These are phyloP conservation scores for Aphanomyces stellatus DNA, from an alignment of 352 stramenopile species.

Conservation along the genomic window DNA sequence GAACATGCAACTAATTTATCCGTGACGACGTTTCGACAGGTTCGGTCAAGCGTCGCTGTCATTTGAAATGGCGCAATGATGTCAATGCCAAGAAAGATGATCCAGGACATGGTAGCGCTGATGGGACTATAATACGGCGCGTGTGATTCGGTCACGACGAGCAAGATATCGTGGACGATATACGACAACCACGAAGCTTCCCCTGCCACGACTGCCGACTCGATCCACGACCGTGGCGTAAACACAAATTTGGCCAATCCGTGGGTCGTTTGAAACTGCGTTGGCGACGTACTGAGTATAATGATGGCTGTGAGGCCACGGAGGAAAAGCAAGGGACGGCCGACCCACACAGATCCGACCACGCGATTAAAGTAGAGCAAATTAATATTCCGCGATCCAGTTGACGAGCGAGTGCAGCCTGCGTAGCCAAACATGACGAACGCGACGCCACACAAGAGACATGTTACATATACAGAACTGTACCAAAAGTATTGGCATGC, in stretches of 20 bases:
- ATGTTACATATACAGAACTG: too few relatives aligned
- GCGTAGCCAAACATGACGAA: too few relatives aligned
- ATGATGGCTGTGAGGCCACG: conserved; percentile 2
- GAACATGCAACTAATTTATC: too few relatives aligned
- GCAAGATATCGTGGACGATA: neutral
- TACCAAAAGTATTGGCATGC: neutral
- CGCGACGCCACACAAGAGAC: too few relatives aligned
- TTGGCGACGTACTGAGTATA: neutral
- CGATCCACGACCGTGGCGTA: neutral
- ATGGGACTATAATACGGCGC: neutral
- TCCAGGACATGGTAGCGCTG: neutral
- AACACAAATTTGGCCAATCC: neutral
- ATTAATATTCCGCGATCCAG: too few relatives aligned
- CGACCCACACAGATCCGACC: conserved; percentile 3
- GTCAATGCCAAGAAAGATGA: neutral
- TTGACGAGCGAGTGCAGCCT: too few relatives aligned
- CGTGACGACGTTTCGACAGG: too few relatives aligned
- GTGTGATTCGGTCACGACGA: neutral
- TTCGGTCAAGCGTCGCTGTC: neutral
- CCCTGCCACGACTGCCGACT: neutral
- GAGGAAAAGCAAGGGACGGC: neutral
- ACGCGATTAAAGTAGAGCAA: conserved; percentile 6
- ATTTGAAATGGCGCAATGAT: neutral
- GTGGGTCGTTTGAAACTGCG: neutral
- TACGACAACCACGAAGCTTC: conserved; percentile 7